Base-by-base conservation (phyloP, 352 stramenopile genomes). In the Pythium dissimile region DNA sequence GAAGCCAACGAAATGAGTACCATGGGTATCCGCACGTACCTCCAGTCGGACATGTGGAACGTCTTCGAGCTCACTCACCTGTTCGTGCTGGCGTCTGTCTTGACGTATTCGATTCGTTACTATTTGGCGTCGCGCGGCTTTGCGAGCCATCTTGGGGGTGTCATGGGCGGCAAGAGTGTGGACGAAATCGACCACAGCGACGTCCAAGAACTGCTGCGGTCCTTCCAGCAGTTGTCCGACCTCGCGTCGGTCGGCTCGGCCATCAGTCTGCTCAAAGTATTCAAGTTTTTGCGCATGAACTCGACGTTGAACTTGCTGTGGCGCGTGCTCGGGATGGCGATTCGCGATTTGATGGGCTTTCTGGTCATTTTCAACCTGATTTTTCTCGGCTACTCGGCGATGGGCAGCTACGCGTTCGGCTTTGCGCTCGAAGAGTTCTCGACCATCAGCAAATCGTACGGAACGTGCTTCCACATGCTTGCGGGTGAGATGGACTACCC, bases 211-310 rank as follows among this genome's bases (percentile, higher is more conserved):
- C 57, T 93, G 9, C 59, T 94, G 16, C 72, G 67, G 13, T 72
- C 73, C 12, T 93, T 88, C 45, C 80, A 94, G 64, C 71, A 82
- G 30, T 66, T 95, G 6, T 84, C 83, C 0, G 86, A 95, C 57
- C 62, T 91, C 30, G 78, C 84, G 11, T 88, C 86, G 5, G 55
- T 94, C 5, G 77, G 73, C 11, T 88, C 80, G 20, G 82, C 80
- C 4, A 83, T 95, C 57, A 89, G 79, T 70, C 62, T 95, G 28
- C 73, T 94, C 49, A 93, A 92, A 48, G 83, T 95, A 12, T 95
- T 95, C 60, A 94, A 94, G 63, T 95, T 93, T 49, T 70, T 95
- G 62, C 86, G 86, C 41, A 93, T 95, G 86, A 95, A 95, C 51
- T 90, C 86, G 63, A 93, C 82, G 47, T 52, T 95, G 21, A 95